Base-by-base conservation (phyloP, 2,329 filamentous ascomycete genomes). In the Epicoccum nigrum region DNA sequence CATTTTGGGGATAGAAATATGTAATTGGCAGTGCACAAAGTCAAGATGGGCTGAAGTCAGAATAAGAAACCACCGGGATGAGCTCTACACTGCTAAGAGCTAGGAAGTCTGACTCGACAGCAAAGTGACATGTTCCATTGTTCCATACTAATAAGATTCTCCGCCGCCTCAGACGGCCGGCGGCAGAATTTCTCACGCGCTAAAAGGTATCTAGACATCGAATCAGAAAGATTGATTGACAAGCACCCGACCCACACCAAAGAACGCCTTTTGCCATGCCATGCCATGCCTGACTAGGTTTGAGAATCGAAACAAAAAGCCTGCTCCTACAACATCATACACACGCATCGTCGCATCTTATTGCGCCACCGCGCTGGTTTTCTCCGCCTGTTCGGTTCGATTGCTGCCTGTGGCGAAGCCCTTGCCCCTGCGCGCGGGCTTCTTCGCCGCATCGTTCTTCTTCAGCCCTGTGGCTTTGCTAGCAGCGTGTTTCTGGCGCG, bases 401-500 rank as follows among this genome's bases (percentile, higher is more conserved):
- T 54, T 58, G 40, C 48, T 58, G 31, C 42, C 51, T 12, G 51
- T 54, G 20, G 50, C 50, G 28, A 50, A 33, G 19, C 55, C 48
- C 23, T 56, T 62, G 19, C 60, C 56, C 39, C 59, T 64, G 20
- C 52, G 58, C 2, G 54, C 50, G 27, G 51, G 56, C 52, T 65
- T 63, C 16, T 45, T 51, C 44, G 65, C 65, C 13, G 62, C 61
- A 40, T 68, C 63, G 51, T 75, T 54, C 28, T 58, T 62, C 58
- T 68, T 72, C 17, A 59, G 64, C 34, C 67, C 67, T n/a, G 59
- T 66, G 21, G 70, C 65, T 60, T 77, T 79, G 21, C 72, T 68
- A 12, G 78, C 78, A 8, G 79, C 81, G 67, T 82, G 82, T 45
- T 80, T 77, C 56, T 83, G 82, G 49, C 84, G 74, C 7, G 84